A percentile compares a stretch with the other conserved stretches of the same genome.
These are phyloP conservation scores for Solanum gracilifrons DNA, from an alignment of 257 asterid genomes.

Conservation along the genomic window DNA sequence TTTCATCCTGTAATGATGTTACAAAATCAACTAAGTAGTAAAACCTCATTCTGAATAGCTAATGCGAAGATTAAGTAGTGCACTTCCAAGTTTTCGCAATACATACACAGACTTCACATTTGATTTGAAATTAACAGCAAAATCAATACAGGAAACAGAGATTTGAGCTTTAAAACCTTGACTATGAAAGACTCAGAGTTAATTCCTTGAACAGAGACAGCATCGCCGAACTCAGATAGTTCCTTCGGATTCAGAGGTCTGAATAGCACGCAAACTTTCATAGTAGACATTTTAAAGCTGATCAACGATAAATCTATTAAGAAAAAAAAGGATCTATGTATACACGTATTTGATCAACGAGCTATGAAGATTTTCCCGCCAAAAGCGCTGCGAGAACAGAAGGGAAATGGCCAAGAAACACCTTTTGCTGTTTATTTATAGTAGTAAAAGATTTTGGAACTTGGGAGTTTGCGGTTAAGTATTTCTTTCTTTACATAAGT, in stretches of 20 bases:
- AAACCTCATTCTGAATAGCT: neutral
- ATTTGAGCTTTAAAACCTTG: slow-evolving; percentile 32
- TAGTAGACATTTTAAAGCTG: slow-evolving; percentile 34
- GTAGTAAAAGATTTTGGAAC: neutral
- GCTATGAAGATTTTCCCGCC: neutral
- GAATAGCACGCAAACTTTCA: slow-evolving; percentile 67
- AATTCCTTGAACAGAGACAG: slow-evolving; percentile 35
- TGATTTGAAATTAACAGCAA: neutral
- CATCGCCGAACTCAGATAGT: slow-evolving; percentile 49
- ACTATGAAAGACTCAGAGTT: slow-evolving; percentile 52
- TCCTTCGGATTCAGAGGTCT: slow-evolving; percentile 71
- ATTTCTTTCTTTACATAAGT: neutral
- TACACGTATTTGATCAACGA: neutral
- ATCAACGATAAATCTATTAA: neutral
- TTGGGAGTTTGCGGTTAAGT: neutral
- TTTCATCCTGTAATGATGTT: slow-evolving; percentile 45
- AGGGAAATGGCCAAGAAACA: neutral
- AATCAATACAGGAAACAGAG: neutral
- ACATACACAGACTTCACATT: neutral
- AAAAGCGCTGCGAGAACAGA: neutral
- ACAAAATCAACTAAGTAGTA: neutral
- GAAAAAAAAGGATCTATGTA: neutral
- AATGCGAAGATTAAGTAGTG: neutral
- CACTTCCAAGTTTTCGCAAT: neutral
- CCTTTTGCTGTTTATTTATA: neutral